A percentile compares a stretch with the other conserved stretches of the same genome.
These are phyloP conservation scores for Canna indica DNA, from an alignment of 176 grass and related monocot genomes.

Conservation along the genomic window DNA sequence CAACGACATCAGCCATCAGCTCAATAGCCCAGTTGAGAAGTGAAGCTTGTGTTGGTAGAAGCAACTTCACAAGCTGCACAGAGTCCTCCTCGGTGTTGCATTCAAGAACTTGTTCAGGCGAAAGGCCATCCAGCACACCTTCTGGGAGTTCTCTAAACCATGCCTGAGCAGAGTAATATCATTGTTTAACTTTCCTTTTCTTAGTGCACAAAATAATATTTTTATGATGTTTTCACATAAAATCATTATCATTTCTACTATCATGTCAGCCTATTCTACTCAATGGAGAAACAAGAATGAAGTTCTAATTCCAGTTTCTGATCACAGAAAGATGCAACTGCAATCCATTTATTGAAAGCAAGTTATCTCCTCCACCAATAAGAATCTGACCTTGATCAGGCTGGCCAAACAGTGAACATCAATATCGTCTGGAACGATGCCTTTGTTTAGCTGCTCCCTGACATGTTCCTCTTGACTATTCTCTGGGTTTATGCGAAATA, in stretches of 20 bases:
- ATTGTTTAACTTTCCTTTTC: not conserved
- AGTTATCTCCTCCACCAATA: not conserved
- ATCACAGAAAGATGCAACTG: too few relatives aligned
- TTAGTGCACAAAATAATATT: not conserved
- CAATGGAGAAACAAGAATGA: not conserved
- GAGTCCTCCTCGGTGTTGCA: slow-evolving; percentile 83
- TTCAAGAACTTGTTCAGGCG: slow-evolving; percentile 67
- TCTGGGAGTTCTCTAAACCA: slow-evolving; percentile 97
- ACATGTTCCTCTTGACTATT: slow-evolving; percentile 88
- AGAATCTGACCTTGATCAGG: slow-evolving; percentile 62
- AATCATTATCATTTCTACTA: not conserved
- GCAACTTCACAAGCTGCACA: slow-evolving; percentile 45
- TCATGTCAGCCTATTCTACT: not conserved
- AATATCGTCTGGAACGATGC: slow-evolving; percentile 67
- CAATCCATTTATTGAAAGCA: too few relatives aligned
- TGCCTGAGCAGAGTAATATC: slow-evolving; percentile 27
- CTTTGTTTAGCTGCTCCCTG: slow-evolving; percentile 68
- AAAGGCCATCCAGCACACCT: slow-evolving; percentile 73
- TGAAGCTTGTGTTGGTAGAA: slow-evolving; percentile 52
- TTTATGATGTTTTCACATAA: not conserved
- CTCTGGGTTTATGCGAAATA: slow-evolving; percentile 89
- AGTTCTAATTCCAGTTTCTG: too few relatives aligned
- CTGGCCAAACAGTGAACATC: slow-evolving; percentile 86
- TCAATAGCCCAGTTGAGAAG: slow-evolving; percentile 83
- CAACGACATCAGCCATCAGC: slow-evolving; percentile 79